Base-by-base conservation (phyloP, 257 asterid species). In the Linaria vulgaris region DNA sequence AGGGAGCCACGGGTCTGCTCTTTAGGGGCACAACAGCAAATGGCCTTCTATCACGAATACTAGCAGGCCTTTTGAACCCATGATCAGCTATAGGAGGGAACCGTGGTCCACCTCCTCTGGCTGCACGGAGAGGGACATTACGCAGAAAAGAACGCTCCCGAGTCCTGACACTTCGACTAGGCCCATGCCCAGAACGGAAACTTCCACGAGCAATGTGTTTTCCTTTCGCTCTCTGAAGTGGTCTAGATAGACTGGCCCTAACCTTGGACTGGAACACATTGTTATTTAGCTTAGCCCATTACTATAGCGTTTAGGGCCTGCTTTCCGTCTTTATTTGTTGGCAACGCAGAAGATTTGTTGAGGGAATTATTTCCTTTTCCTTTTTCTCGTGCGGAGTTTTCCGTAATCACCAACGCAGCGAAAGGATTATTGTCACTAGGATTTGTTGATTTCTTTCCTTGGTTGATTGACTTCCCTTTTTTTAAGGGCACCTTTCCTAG, bases 221-320 rank as follows among this genome's bases (percentile, higher is more conserved):
- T 44, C 99, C 96, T 79, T 78, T 94, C 68, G 96, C 95, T 73
- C 97, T 85, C 80, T 88, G 96, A 70, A 94, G 96, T 20, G 99
- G 99, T 66, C 99, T 86, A 21, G 99, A 94, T 71, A 94, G 74
- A 71, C 99, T 81, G 66, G 97, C 99, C 83, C 99, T 76, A 65
- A 94, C 95, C 81, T 90, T 94, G 71, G 79, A 96, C 99, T 94
- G 90, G 66, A 83, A 69, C 23, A 67, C 48, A 65, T 22, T 48
- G 45, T 45, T 53, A 52, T 31, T 76, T 44, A 76, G 70, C 66
- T 34, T 34, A 34, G 41, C 41, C 41, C 41, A 34, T 34, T n/a
- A n/a, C n/a, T 34, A 59, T 19, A 46, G 31, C 34, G 48, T 31
- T 76, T 44, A 76, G 70, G n/a, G n/a, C n/a, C n/a, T n/a, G n/a